Base-by-base conservation (phyloP, 441 rosid genomes). In the Bocquillonia castaneifolia region DNA sequence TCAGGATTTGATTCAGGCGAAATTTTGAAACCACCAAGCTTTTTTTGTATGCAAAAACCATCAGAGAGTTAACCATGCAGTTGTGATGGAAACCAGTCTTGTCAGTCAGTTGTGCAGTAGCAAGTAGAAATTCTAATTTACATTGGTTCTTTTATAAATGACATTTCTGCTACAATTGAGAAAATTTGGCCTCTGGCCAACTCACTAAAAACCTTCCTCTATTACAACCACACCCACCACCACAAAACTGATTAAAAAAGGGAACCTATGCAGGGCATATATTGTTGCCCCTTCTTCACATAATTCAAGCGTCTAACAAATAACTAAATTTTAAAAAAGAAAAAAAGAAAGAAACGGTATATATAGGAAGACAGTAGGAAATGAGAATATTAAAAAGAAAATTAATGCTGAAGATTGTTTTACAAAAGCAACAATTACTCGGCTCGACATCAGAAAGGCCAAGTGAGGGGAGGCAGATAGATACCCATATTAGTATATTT, bases 231-330 rank as follows among this genome's bases (percentile, higher is more conserved):
- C 76, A 67, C 52, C 78, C 82, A 69, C 79, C 63, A 55, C 65
- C 75, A 69, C 80, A 72, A 81, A 74, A 81, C 75, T 74, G 69
- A 73, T 68, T 63, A 73, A 53, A 50, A 52, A 59, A 42, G 13
- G 39, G 34, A 20, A 72, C 74, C 80, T 80, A 74, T 78, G 56
- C 66, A 59, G 76, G 80, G 76, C 79, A 68, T 26, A 40, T 58
- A 72, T 78, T 74, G 52, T 60, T 55, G 84, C 84, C 79, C 81
- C 58, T 37, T 66, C 73, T 56, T 70, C 66, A 44, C 64, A 69
- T 31, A 18, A 72, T 74, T 74, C 81, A 59, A 74, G 63, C 69
- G 2, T 58, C 74, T 64, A 67, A 60, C 44, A 36, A 32, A 15
- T 3, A 42, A 2, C 42, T 26, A 58, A 54, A 23, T 9, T 32